Evolutionary conservation across 192 early-diverging fungal species (phyloP).

Genomic region (Coemansia sp.): DNA sequence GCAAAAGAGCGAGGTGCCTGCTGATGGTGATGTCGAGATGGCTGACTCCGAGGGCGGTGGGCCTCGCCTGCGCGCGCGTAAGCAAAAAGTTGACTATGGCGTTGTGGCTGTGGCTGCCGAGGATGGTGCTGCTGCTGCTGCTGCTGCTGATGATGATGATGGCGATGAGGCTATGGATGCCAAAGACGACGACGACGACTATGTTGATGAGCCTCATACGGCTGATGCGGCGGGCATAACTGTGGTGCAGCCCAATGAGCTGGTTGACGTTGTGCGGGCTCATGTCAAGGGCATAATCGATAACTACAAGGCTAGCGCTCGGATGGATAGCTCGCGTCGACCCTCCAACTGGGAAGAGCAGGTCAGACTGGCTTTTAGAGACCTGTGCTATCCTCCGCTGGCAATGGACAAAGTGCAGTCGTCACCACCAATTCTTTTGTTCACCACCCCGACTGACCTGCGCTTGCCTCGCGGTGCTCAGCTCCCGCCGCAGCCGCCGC

Average conservation of each 20-base stretch:
- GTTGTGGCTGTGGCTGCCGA: background rate
- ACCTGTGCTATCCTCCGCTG: background rate
- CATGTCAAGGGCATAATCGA: background rate
- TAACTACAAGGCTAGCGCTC: background rate
- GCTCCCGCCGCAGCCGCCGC: slow-evolving; percentile 21
- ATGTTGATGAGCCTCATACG: background rate
- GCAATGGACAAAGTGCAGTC: background rate
- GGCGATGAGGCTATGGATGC: slow-evolving; percentile 16
- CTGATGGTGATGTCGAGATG: background rate
- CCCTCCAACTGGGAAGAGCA: background rate
- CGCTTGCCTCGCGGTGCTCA: slow-evolving; percentile 9
- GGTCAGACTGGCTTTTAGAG: background rate
- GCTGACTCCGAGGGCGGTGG: slow-evolving; percentile 18
- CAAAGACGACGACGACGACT: slow-evolving; percentile 8
- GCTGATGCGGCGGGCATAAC: background rate
- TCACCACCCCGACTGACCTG: slow-evolving; percentile 28
- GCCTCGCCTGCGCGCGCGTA: slow-evolving; percentile 35
- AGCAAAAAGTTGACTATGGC: slow-evolving; percentile 40
- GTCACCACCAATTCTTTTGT: slow-evolving; percentile 23
- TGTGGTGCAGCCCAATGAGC: background rate
- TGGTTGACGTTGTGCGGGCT: slow-evolving; percentile 4
- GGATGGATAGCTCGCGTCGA: background rate
- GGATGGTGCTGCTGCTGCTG: background rate
- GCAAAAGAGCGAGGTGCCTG: background rate
- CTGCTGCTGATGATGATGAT: too few species aligned